Base-by-base conservation (phyloP, 345 rosid genomes). In the Brassica incana region DNA sequence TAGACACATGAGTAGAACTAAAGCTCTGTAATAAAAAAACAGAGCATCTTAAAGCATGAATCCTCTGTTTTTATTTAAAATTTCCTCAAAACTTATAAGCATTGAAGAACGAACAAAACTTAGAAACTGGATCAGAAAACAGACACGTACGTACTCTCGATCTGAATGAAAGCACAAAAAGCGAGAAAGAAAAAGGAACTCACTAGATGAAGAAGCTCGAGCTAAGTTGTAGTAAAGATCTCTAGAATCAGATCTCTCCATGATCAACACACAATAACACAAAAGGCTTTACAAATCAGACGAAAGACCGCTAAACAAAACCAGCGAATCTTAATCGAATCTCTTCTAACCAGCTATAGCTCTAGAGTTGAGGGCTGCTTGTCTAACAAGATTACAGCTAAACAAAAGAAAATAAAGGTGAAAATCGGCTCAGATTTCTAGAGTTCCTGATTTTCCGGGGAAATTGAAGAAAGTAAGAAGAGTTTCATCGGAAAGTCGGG, bases 171-270 rank as follows among this genome's bases (percentile, higher is more conserved):
- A 54, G 65, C 5, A 58, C 35, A n/a, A n/a, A 52, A 20, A 52
- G 59, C 2, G 23, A 15, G 23, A 54, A 54, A 54, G 23, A 54
- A 54, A 43, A 65, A 50, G 14, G n/a, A 33, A 62, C 16, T 29
- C 0, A 87, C 92, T 50, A 5, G 23, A 92, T 23, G 92, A 87
- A 73, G 92, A 84, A 78, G 81, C 43, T 14, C 62, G 83, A 76
- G 81, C 48, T 40, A 83, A 83, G 85, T 56, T 79, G 84, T 62
- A 81, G 84, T 62, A 83, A 80, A 73, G 82, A 74, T 74, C 86
- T 61, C 80, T 88, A 70, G 84, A 78, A 56, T 82, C 77, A 77
- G 91, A 86, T 90, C 91, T 87, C 83, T 90, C 92, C 95, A 90
- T 90, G 75, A 64, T 74, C 78, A 75, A 43, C 50, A 56, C 77